Conservation (phyloP, 108 stramenopile genomes). For the Skeletonema grethae region DNA sequence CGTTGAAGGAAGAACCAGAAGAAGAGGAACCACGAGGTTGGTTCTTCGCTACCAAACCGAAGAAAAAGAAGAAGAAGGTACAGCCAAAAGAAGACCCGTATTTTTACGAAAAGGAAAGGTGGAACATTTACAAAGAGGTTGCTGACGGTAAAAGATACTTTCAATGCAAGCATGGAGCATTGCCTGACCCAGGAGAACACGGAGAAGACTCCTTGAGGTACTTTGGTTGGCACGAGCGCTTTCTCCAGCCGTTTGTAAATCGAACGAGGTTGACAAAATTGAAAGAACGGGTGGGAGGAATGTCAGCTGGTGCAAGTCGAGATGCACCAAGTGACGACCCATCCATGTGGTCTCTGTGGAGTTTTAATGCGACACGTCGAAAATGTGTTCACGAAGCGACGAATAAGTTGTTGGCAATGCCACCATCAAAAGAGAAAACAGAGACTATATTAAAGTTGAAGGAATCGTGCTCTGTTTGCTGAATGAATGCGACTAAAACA, state of each 20-base stretch:
- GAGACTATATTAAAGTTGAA: slow-evolving; percentile 14
- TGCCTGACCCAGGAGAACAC: slow-evolving; percentile 40
- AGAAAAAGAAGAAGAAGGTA: neutral
- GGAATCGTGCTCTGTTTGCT: slow-evolving; percentile 30
- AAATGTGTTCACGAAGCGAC: slow-evolving; percentile 37
- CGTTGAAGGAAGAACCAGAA: slow-evolving; percentile 30
- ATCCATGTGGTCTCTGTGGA: slow-evolving; percentile 40
- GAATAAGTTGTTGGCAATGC: slow-evolving; percentile 37
- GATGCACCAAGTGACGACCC: neutral
- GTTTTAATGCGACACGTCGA: slow-evolving; percentile 42
- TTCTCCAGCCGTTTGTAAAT: slow-evolving; percentile 37
- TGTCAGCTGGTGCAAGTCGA: neutral
- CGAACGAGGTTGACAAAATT: slow-evolving; percentile 30
- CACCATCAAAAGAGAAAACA: slow-evolving; percentile 26
- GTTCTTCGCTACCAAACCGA: neutral
- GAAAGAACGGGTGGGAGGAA: slow-evolving; percentile 11
- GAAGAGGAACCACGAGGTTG: slow-evolving; percentile 6
- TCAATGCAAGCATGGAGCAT: slow-evolving; percentile 42
- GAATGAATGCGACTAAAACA: neutral
- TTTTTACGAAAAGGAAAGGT: slow-evolving; percentile 36
- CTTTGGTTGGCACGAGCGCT: slow-evolving; percentile 46
- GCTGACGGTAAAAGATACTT: slow-evolving; percentile 27
- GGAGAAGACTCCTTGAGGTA: slow-evolving; percentile 44
- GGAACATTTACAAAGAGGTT: slow-evolving; percentile 34
- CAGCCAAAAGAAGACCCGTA: slow-evolving; percentile 17